Base-by-base conservation (phyloP, 768 basidiomycete genomes). In the Leccinum variicolor region DNA sequence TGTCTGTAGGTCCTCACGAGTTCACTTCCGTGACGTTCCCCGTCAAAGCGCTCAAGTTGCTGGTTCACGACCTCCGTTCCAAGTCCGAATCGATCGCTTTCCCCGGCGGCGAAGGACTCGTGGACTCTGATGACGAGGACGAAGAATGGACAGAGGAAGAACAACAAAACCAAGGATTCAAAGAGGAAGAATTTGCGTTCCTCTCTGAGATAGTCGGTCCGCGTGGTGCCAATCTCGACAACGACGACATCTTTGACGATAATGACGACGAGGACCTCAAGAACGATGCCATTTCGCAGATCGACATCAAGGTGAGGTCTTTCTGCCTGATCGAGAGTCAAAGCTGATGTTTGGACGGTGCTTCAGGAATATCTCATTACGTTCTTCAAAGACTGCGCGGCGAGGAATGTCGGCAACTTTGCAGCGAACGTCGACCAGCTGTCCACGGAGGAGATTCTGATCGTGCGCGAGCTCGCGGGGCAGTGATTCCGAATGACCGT, bases 61-160 rank as follows among this genome's bases (percentile, higher is more conserved):
- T 98, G 19, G 69, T 98, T 26, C 85, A 85, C 53, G 94, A 98
- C 61, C 76, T 98, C 5, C 88, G 92, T 62, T 84, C 85, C 13
- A 86, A 84, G 48, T 89, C 90, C 15, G 91, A 94, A 62, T 76
- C 85, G 0, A 83, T 90, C 3, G 79, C 83, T 15, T 80, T 90
- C 34, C 79, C 81, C 52, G 83, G 82, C 1, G 80, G 77, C n/a
- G 79, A 76, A 11, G 75, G 78, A 39, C 83, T 89, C 28, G 76
- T 85, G 11, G 87, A 86, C 29, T 87, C 83, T 9, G 92, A 94
- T 62, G 92, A 94, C 67, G 90, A 83, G 80, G 90, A 94, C 61
- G 92, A 92, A 33, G 92, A 92, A n/a, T 98, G 96, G 96, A 81
- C 84, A 10, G 94, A 97, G 64, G 94, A 94, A 67, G 94, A 91